Evolutionary conservation across 177 flowering plant species (phyloP).

Genomic region (Tripterygium wilfordii): DNA sequence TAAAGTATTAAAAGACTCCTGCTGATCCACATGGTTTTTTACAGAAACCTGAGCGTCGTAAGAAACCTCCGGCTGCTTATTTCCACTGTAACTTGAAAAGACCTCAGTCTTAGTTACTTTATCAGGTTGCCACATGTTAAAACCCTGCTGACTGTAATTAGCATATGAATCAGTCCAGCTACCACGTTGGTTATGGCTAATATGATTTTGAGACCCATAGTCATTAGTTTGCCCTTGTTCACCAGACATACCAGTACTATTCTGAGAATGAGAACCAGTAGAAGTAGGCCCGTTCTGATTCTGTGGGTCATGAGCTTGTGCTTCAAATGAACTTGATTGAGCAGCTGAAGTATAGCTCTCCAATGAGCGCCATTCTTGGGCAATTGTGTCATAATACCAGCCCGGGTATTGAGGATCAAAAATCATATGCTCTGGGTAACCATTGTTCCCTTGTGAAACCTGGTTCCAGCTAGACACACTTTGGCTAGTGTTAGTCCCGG

Average conservation of each 20-base stretch:
- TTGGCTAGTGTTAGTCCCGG: slow-evolving; percentile 36
- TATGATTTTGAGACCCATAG: slow-evolving; percentile 23
- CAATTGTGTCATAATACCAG: slow-evolving; percentile 82
- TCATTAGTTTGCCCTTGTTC: slow-evolving; percentile 26
- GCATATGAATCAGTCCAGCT: slow-evolving; percentile 36
- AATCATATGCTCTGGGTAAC: slow-evolving; percentile 76
- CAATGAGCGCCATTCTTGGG: slow-evolving; percentile 67
- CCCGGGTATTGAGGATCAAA: slow-evolving; percentile 95
- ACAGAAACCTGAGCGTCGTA: slow-evolving; percentile 21
- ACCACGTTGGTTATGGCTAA: slow-evolving; percentile 26
- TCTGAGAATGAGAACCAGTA: slow-evolving; percentile 13
- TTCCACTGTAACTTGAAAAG: slow-evolving; percentile 22
- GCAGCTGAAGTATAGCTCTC: slow-evolving; percentile 41
- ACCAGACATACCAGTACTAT: slow-evolving; percentile 16
- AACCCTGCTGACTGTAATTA: slow-evolving; percentile 26
- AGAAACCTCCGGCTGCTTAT: slow-evolving; percentile 23
- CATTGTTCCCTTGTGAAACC: slow-evolving; percentile 41
- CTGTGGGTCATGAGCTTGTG: slow-evolving; percentile 28
- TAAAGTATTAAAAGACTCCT: slow-evolving; percentile 24
- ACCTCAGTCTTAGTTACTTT: slow-evolving; percentile 13
- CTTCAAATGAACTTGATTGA: slow-evolving; percentile 21
- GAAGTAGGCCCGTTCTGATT: slow-evolving; percentile 28
- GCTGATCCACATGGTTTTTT: slow-evolving; percentile 27
- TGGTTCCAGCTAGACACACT: slow-evolving; percentile 48
- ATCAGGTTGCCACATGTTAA: slow-evolving; percentile 39